These are phyloP conservation scores for Hordeum marinum DNA, from an alignment of 176 grass and related monocot species.

Conservation along the genomic window DNA sequence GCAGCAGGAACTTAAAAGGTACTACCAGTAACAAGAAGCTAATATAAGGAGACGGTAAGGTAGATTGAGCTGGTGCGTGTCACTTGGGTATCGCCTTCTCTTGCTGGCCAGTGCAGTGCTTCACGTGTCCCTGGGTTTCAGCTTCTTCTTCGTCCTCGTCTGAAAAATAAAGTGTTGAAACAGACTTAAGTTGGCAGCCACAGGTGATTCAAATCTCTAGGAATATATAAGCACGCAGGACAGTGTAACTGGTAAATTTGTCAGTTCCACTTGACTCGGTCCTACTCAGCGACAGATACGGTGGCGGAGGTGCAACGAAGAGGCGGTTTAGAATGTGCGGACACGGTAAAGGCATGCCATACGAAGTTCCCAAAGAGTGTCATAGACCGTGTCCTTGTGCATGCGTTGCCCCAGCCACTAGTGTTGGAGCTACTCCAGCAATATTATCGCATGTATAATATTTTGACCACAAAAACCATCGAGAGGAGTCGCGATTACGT, in stretches of 20 bases:
- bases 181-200: neutral
- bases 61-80: neutral
- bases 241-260: neutral
- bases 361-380: neutral
- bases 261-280: constrained; percentile 25
- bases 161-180: neutral
- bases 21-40: neutral
- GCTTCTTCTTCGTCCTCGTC: neutral
- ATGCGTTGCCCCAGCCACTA: neutral
- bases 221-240: constrained; percentile 10
- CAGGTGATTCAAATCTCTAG: neutral
- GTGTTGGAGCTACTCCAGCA: no score
- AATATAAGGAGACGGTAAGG: neutral
- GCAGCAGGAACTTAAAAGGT: neutral
- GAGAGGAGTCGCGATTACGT: no score
- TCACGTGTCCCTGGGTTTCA: neutral
- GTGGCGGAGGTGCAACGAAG: constrained; percentile 22
- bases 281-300: constrained; percentile 24
- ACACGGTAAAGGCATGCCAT: constrained; percentile 6
- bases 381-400: neutral
- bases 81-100: neutral
- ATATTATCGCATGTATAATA: no score
- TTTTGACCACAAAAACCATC: no score
- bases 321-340: constrained; percentile 15
- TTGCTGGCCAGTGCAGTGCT: neutral